phyloP scores from a whole-genome alignment of 176 grass and related monocot genomes.

The Oryza brachyantha region DNA sequence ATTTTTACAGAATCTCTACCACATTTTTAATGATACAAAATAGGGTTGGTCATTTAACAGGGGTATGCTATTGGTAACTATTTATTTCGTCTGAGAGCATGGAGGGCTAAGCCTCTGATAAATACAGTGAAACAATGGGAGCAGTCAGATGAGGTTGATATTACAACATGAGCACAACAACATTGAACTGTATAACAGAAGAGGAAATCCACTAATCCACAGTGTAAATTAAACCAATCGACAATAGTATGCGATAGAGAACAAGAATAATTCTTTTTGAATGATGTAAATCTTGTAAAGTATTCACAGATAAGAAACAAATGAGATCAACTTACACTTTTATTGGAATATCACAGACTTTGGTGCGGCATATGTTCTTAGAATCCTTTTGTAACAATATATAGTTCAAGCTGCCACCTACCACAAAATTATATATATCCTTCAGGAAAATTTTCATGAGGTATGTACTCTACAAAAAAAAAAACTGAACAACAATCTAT shows the following conservation, averaged over 20 bases:
- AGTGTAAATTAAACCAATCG: neutral
- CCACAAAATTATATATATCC: neutral
- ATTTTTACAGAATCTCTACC: neutral
- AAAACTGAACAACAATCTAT: neutral
- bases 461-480: neutral
- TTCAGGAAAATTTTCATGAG: constrained; percentile 10
- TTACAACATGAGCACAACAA: neutral
- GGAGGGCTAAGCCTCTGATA: neutral
- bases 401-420: constrained; percentile 27
- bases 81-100: neutral
- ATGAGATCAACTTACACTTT: constrained; percentile 46
- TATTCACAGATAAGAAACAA: neutral
- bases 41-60: neutral
- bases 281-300: neutral
- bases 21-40: neutral
- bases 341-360: constrained; percentile 35
- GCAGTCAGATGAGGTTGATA: constrained; percentile 13
- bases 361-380: constrained; percentile 45
- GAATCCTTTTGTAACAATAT: constrained; percentile 43
- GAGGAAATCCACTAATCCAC: neutral
- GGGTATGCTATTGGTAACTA: neutral
- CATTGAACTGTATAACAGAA: neutral
- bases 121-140: neutral
- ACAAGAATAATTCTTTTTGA: neutral
- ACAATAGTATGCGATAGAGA: constrained; percentile 5